Conservation (phyloP, 1,139 yeast species). For the Lodderomyces theae region DNA sequence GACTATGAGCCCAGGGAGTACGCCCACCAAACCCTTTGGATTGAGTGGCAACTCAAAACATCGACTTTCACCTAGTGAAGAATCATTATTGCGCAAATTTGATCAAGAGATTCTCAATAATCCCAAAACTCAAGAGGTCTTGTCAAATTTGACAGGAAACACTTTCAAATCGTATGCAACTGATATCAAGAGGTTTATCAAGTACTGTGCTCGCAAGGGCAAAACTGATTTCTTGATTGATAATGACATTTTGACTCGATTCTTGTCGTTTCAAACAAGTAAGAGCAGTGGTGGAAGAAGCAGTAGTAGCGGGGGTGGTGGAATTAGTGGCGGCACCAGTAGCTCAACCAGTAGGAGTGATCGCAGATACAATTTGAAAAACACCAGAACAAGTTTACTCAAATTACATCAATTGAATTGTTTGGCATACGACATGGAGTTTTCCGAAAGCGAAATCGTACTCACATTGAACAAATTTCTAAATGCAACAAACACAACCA, state of each 20-base stretch:
- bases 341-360: background rate
- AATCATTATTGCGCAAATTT: conserved; percentile 13
- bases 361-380: conserved; percentile 11
- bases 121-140: conserved; percentile 9
- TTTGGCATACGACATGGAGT: conserved; percentile 14
- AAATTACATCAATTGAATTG: conserved; percentile 17
- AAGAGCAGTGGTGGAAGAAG: conserved; percentile 4
- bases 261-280: conserved; percentile 12
- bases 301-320: background rate
- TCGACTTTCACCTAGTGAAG: conserved; percentile 12
- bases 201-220: conserved; percentile 16
- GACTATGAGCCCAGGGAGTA: background rate
- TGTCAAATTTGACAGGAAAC: conserved; percentile 13
- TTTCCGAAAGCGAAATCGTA: conserved; percentile 52
- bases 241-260: conserved; percentile 14
- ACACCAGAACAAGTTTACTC: conserved; percentile 15
- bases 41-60: conserved; percentile 14
- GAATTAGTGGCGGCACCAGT: background rate
- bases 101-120: conserved; percentile 15
- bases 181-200: conserved; percentile 15
- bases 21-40: conserved; percentile 4
- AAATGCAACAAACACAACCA: conserved; percentile 4
- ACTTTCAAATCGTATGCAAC: conserved; percentile 17
- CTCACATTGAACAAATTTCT: conserved; percentile 37
- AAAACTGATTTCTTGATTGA: conserved; percentile 12